These are phyloP conservation scores for Stereum hirsutum DNA, from an alignment of 1,284 basidiomycete genomes.

Conservation along the genomic window DNA sequence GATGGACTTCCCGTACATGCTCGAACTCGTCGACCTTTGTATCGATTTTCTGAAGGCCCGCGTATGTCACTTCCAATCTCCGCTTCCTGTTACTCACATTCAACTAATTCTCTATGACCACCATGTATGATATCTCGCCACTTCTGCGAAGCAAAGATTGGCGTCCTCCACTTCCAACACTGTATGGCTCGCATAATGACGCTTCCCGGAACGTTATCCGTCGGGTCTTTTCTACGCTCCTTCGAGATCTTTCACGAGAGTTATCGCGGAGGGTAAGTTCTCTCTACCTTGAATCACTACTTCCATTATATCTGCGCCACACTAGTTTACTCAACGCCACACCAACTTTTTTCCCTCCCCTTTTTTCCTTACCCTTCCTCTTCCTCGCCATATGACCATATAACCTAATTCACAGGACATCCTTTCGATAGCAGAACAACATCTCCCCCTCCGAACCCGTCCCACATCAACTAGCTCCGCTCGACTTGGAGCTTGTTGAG, in stretches of 20 bases:
- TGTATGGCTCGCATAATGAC: slow-evolving; percentile 96
- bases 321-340: too few relatives aligned
- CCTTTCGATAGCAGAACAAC: slow-evolving; percentile 73
- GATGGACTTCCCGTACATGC: slow-evolving; percentile 88
- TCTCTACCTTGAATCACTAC: too few relatives aligned
- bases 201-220: slow-evolving; percentile 89
- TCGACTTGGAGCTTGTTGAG: slow-evolving; percentile 81
- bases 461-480: slow-evolving; percentile 61
- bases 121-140: slow-evolving; percentile 59
- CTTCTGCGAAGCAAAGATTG: slow-evolving; percentile 85
- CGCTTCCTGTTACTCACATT: not conserved
- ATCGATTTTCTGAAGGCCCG: slow-evolving; percentile 81
- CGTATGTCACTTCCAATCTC: too few relatives aligned
- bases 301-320: too few relatives aligned
- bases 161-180: slow-evolving; percentile 88
- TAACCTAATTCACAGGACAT: slow-evolving; percentile 71
- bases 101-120: not conserved
- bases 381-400: too few relatives aligned
- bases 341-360: too few relatives aligned
- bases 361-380: too few relatives aligned
- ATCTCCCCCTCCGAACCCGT: slow-evolving; percentile 76
- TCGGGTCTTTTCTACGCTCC: slow-evolving; percentile 69
- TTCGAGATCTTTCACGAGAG: slow-evolving; percentile 64
- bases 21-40: slow-evolving; percentile 86
- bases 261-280: slow-evolving; percentile 63